Evolutionary conservation across 495 filamentous ascomycete species (phyloP).

Genomic region (Tuber umbilicatum): DNA sequence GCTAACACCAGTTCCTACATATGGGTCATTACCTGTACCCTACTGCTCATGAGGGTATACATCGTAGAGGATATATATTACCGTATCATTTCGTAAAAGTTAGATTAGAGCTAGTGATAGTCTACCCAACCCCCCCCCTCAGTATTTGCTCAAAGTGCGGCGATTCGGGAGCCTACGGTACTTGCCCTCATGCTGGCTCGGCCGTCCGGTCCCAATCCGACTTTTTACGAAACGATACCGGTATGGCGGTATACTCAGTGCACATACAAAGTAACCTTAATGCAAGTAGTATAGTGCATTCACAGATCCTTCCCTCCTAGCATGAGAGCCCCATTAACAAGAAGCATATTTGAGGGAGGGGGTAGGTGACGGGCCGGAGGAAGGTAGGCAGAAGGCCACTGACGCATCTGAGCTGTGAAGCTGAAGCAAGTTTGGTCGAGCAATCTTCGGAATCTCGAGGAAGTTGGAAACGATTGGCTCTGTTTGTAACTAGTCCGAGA

Average conservation of each 20-base stretch:
- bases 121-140: no score
- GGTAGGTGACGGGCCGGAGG: background rate
- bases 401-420: background rate
- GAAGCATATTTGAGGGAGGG: background rate
- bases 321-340: background rate
- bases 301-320: background rate
- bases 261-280: background rate
- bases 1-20: no score
- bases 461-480: background rate
- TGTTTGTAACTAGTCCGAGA: no score
- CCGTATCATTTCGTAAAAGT: no score
- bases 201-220: no score
- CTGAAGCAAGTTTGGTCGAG: background rate
- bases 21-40: background rate
- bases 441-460: no score
- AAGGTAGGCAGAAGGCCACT: background rate
- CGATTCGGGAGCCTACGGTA: no score
- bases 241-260: background rate
- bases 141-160: no score
- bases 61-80: background rate
- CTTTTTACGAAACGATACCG: no score
- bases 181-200: no score
- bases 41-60: background rate
- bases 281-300: background rate
- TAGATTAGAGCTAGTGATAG: no score